Conservation (phyloP, 306 rosid species). For the Cyclanthera cordifolia region DNA sequence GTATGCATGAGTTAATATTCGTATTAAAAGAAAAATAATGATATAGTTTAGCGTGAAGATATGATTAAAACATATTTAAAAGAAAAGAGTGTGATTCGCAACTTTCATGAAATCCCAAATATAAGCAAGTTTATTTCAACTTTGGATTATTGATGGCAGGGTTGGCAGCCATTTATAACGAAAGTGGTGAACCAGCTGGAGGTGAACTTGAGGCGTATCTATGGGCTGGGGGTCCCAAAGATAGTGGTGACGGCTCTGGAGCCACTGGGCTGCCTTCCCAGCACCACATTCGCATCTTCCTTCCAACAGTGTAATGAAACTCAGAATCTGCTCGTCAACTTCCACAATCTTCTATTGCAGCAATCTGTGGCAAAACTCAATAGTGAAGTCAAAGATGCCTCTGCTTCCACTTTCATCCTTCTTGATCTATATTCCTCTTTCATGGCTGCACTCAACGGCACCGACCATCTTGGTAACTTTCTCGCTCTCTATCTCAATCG, state of each 20-base stretch:
- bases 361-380: constrained; percentile 45
- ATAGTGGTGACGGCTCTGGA: constrained; percentile 40
- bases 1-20: too few relatives aligned
- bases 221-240: constrained; percentile 54
- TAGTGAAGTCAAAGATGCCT: constrained; percentile 17
- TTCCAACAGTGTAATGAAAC: constrained; percentile 43
- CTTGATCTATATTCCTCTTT: constrained; percentile 48
- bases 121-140: neutral
- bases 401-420: constrained; percentile 18
- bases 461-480: constrained; percentile 17
- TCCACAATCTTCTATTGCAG: constrained; percentile 53
- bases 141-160: constrained; percentile 25
- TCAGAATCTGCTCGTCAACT: constrained; percentile 26
- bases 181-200: constrained; percentile 47
- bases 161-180: constrained; percentile 31
- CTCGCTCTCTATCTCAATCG: neutral
- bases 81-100: neutral
- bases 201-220: constrained; percentile 36
- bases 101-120: neutral
- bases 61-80: neutral
- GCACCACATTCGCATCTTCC: constrained; percentile 23
- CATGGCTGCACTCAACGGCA: constrained; percentile 40
- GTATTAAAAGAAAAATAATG: too few relatives aligned
- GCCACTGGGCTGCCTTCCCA: constrained; percentile 79
- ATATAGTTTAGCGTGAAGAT: too few relatives aligned